Base-by-base conservation (phyloP, 73 alveolate genomes). In the Paramecium caudatum region DNA sequence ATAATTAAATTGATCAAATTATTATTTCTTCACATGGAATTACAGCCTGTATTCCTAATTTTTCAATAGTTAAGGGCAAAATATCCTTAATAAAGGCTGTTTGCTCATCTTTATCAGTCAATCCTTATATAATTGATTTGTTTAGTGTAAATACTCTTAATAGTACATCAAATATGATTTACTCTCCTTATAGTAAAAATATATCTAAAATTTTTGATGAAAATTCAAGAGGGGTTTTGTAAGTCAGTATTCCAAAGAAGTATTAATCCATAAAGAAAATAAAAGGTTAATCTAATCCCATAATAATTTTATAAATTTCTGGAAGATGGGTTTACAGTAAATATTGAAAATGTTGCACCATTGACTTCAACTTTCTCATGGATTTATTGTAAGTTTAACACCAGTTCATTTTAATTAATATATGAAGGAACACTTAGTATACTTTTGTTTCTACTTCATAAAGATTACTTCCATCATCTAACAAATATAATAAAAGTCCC, bases 41-140 rank as follows among this genome's bases (percentile, higher is more conserved):
- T 74, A 74, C 7, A 3, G 88, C 88, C 32, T 41, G 21, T 16
- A 74, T 74, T 19, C 88, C 88, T 39, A 74, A 74, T 74, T 74
- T 74, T 74, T 74, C 88, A 4, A 74, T 23, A 41, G 69, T 74
- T 12, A 41, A 21, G 1, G 62, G 65, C 16, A 74, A 37, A 15
- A 74, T 41, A 15, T 74, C 88, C 21, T 74, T 74, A 3, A 74
- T 41, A 45, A 27, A 74, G 17, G 36, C 5, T 21, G 88, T 37
- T 74, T 27, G 9, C 19, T 74, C 68, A 74, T 74, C 88, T 74
- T 74, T 41, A 23, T 74, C 68, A n/a, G 9, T 21, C 19, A 74
- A 39, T 74, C 21, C n/a, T 74, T 27, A 19, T 19, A 41, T 45
- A 10, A 41, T 68, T 17, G 36, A 34, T 37, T 47, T 43, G 43